These are phyloP conservation scores for Fusarium pseudograminearum DNA, from an alignment of 2,329 filamentous ascomycete genomes.

Conservation along the genomic window DNA sequence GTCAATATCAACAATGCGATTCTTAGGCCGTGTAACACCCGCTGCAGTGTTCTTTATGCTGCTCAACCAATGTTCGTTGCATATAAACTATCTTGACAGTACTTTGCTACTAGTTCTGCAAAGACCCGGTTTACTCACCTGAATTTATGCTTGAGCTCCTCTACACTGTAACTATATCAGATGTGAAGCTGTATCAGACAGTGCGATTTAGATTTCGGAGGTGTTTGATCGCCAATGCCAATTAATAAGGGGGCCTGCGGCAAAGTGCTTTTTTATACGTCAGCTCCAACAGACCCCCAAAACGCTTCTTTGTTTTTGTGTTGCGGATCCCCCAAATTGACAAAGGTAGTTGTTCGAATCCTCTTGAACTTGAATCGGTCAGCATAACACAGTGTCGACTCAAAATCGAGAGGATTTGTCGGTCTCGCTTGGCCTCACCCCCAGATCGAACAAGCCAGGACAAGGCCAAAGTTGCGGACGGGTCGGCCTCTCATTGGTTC, in stretches of 20 bases:
- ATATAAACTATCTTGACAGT: neutral
- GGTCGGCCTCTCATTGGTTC: conserved; percentile 48
- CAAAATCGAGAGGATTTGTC: conserved; percentile 32
- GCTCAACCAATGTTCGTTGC: neutral
- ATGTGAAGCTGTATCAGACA: conserved; percentile 24
- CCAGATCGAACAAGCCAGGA: conserved; percentile 36
- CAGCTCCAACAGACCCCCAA: conserved; percentile 5
- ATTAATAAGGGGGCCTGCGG: conserved; percentile 39
- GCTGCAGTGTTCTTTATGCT: conserved; percentile 5
- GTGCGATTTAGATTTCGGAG: conserved; percentile 33
- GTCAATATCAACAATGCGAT: neutral
- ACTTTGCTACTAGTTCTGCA: neutral
- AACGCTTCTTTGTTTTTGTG: neutral
- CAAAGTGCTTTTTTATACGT: conserved; percentile 15
- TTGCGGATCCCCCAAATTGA: neutral
- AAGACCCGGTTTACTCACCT: conserved; percentile 3
- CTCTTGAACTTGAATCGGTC: neutral
- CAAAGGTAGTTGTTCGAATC: neutral
- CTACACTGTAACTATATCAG: neutral
- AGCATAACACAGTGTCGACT: conserved; percentile 38
- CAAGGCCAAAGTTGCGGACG: conserved; percentile 42
- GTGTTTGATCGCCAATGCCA: conserved; percentile 40
- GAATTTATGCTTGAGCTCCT: conserved; percentile 5
- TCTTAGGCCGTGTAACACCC: neutral
- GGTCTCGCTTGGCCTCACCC: conserved; percentile 35